Percentiles rank a stretch among this genome's conserved stretches.
Conservation (phyloP, 148 eudicot genomes). For the Vaccinium macrocarpon region DNA sequence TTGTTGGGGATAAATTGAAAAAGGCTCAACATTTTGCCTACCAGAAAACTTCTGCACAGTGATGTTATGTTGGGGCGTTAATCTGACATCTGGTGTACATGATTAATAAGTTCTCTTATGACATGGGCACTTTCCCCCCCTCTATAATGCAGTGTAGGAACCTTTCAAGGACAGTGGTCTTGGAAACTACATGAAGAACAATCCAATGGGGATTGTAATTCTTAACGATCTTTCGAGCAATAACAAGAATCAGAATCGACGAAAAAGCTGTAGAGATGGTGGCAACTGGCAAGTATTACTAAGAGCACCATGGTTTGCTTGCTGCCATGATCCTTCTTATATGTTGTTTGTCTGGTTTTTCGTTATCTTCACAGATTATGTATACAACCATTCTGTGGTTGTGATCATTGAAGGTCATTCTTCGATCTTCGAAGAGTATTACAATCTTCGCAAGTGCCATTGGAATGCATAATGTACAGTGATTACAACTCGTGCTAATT, state of each 20-base stretch:
- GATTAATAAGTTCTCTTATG: not conserved
- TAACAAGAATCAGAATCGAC: not conserved
- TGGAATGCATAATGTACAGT: not conserved
- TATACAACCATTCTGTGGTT: not conserved
- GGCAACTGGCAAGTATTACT: not conserved
- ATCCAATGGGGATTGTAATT: not conserved
- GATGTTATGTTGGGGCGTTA: not conserved
- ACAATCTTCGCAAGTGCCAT: not conserved
- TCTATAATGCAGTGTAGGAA: constrained; percentile 22
- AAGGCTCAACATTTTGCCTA: not conserved
- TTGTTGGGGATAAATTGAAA: not conserved
- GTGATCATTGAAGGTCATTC: not conserved
- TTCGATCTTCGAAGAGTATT: not conserved
- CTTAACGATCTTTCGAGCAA: not conserved
- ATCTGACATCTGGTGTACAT: not conserved
- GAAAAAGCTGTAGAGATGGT: not conserved
- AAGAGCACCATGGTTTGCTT: not conserved
- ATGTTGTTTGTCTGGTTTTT: not conserved
- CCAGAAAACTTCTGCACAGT: not conserved
- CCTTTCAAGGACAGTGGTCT: constrained; percentile 22
- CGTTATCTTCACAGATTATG: not conserved
- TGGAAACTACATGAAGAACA: constrained; percentile 16
- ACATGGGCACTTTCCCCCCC: not conserved
- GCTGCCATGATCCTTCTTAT: not conserved
- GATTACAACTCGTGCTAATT: not conserved